A percentile compares a stretch with the other conserved stretches of the same genome.
These are phyloP conservation scores for Clarkia xantiana DNA, from an alignment of 345 rosid species.

Conservation along the genomic window DNA sequence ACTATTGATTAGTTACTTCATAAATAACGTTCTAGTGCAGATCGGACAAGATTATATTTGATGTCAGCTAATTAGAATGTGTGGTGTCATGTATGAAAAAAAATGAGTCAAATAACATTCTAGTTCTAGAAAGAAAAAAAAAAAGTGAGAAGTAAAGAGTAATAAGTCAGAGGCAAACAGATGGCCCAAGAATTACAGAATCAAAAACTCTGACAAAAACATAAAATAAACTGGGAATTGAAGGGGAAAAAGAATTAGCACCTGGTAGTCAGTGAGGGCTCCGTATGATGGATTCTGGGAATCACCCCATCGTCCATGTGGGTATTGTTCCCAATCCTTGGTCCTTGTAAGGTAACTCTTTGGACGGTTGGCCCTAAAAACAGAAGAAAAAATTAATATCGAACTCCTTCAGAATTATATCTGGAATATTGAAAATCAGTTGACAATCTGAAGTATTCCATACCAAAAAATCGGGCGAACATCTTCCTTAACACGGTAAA, in stretches of 20 bases:
- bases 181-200: neutral
- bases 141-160: no score
- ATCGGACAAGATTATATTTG: no score
- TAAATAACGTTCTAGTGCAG: neutral
- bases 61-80: no score
- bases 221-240: neutral
- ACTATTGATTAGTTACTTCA: neutral
- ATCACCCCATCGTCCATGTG: constrained; percentile 90
- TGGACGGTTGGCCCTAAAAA: constrained; percentile 93
- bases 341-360: constrained; percentile 93
- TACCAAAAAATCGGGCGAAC: constrained; percentile 97
- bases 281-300: constrained; percentile 79
- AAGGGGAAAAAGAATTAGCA: constrained; percentile 5
- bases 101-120: no score
- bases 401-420: no score
- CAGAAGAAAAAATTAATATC: constrained; percentile 5
- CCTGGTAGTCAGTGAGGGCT: constrained; percentile 80
- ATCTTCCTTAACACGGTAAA: constrained; percentile 83
- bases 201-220: no score
- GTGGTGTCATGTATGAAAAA: no score
- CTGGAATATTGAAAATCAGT: neutral
- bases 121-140: no score
- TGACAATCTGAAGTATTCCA: constrained; percentile 4
- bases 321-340: constrained; percentile 82
- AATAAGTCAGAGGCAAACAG: neutral